A percentile compares a stretch with the other conserved stretches of the same genome.
Conservation (phyloP, 176 grass and related monocot genomes). For the Tillandsia fasciculata region DNA sequence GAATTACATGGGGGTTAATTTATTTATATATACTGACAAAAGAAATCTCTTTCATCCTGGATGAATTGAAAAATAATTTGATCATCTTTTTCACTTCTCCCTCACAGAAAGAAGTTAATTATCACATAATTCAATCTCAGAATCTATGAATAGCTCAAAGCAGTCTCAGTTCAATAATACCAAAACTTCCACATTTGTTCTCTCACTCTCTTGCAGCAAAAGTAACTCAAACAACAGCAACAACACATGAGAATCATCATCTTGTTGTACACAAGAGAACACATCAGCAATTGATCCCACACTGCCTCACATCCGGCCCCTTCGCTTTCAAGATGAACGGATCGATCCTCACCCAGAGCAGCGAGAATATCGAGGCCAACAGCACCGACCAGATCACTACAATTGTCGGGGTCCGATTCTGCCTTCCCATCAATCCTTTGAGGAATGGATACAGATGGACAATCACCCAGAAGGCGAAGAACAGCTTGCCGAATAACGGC, state of each 20-base stretch:
- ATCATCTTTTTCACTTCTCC: too few relatives aligned
- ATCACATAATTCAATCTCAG: too few relatives aligned
- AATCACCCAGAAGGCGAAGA: conserved; percentile 95
- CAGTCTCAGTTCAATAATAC: background rate
- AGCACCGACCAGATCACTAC: conserved; percentile 90
- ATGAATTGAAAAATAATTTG: too few relatives aligned
- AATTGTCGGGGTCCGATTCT: conserved; percentile 93
- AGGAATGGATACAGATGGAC: conserved; percentile 95
- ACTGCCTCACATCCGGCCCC: conserved; percentile 75
- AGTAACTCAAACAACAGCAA: too few relatives aligned
- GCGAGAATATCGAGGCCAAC: conserved; percentile 86
- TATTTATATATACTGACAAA: too few relatives aligned
- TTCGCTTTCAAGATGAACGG: conserved; percentile 66
- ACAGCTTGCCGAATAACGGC: conserved; percentile 86
- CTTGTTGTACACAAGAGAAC: background rate
- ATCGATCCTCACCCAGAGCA: conserved; percentile 97
- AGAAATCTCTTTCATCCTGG: too few relatives aligned
- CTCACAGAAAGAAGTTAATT: too few relatives aligned
- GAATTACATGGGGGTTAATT: too few relatives aligned
- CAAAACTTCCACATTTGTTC: background rate
- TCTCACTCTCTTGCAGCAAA: too few relatives aligned
- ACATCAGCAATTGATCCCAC: conserved; percentile 83
- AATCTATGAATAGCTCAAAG: background rate
- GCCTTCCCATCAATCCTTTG: conserved; percentile 89
- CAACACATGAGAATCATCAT: too few relatives aligned